Evolutionary conservation across 2,329 filamentous ascomycete genomes (phyloP).

Genomic region (Pseudogymnoascus sp.): DNA sequence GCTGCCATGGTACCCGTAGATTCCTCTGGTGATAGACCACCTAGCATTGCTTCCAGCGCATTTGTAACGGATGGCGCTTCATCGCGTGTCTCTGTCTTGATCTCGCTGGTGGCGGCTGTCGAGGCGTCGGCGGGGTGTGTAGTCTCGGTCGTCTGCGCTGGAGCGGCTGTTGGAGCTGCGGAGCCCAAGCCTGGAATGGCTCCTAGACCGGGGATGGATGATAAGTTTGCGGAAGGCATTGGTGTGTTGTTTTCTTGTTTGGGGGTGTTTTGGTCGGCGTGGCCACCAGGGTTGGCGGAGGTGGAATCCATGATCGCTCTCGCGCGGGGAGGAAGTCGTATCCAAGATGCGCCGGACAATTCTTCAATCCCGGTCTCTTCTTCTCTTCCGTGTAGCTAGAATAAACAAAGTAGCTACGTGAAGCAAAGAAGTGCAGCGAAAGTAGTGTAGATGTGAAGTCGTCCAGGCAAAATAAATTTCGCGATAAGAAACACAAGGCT

Average conservation of each 20-base stretch:
- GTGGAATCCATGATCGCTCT: neutral
- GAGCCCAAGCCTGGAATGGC: neutral
- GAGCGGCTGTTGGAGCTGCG: neutral
- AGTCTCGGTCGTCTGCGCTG: neutral
- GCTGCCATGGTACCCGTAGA: neutral
- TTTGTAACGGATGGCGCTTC: slow-evolving; percentile 7
- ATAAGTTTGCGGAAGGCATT: neutral
- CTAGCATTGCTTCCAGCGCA: slow-evolving; percentile 9
- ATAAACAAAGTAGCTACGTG: neutral
- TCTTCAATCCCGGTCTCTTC: neutral
- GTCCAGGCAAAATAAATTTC: neutral
- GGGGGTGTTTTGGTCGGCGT: neutral
- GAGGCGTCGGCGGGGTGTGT: neutral
- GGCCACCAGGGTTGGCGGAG: neutral
- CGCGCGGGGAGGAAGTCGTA: neutral
- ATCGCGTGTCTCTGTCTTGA: neutral
- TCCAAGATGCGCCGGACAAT: neutral
- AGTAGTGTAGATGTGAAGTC: neutral
- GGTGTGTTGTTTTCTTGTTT: neutral
- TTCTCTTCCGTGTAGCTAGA: no score
- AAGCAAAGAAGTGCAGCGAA: neutral
- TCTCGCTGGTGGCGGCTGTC: neutral
- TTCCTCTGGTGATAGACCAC: neutral
- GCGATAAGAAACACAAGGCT: neutral
- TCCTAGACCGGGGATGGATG: neutral